Evolutionary conservation across 176 grass and related monocot species (phyloP).

Genomic region (Zoysia pacifica): DNA sequence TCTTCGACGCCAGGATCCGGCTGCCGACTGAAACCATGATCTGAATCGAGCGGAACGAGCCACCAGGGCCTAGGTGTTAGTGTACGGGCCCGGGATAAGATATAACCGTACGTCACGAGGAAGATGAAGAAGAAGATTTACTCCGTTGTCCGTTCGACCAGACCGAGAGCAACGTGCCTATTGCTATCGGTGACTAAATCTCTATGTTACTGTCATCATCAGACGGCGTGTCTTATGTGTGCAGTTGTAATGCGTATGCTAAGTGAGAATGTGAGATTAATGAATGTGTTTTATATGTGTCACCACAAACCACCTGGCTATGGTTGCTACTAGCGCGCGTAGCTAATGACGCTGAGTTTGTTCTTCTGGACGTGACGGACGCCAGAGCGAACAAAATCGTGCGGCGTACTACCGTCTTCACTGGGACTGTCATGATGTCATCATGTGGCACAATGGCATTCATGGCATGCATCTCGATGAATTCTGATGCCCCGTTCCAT

Average conservation of each 20-base stretch:
- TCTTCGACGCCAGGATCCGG: constrained; percentile 11
- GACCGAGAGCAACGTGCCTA: neutral
- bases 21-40: constrained; percentile 2
- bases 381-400: no score
- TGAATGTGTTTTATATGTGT: no score
- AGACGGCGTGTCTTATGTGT: neutral
- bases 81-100: neutral
- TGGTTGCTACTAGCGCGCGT: no score
- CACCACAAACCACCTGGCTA: no score
- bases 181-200: constrained; percentile 7
- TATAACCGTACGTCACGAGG: neutral
- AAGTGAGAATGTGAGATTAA: no score
- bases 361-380: no score
- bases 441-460: no score
- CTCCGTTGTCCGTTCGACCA: neutral
- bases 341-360: no score
- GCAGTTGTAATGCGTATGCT: neutral
- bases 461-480: no score
- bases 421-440: no score
- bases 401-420: no score
- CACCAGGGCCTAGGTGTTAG: neutral
- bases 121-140: neutral
- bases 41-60: neutral
- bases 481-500: no score
- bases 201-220: neutral